Conservation (phyloP, 1,284 basidiomycete species). For the Ustilago hordei region DNA sequence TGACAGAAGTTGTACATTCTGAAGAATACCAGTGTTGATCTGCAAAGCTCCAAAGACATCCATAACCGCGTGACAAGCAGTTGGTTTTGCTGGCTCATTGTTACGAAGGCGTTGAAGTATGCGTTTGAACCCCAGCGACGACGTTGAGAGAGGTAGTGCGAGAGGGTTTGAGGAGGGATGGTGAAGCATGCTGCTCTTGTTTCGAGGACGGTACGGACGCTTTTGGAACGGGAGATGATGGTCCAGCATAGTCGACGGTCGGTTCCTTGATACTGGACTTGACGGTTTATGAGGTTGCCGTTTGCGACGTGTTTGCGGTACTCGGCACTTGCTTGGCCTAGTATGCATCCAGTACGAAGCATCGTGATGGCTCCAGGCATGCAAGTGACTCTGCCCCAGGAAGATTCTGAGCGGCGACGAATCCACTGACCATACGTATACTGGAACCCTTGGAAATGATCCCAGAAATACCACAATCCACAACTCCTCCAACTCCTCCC, state of each 20-base stretch:
- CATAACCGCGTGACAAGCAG: conserved; percentile 26
- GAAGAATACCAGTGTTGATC: conserved; percentile 35
- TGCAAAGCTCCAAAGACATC: conserved; percentile 30
- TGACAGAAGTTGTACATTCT: conserved; percentile 36
- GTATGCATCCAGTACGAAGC: conserved; percentile 30
- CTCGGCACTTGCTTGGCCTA: conserved; percentile 30
- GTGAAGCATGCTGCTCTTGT: conserved; percentile 39
- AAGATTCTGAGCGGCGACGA: conserved; percentile 26
- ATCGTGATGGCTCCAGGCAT: conserved; percentile 40
- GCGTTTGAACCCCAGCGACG: conserved; percentile 41
- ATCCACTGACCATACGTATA: conserved; percentile 45
- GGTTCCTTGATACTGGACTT: conserved; percentile 39
- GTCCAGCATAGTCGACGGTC: conserved; percentile 38
- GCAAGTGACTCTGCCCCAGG: conserved; percentile 37
- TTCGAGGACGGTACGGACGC: conserved; percentile 34
- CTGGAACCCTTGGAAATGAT: conserved; percentile 41
- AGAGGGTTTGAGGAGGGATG: conserved; percentile 33
- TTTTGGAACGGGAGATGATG: conserved; percentile 38
- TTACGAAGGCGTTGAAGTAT: conserved; percentile 39
- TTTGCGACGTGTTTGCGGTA: conserved; percentile 32
- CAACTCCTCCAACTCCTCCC: conserved; percentile 18
- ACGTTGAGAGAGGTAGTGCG: conserved; percentile 41
- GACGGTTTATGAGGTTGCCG: conserved; percentile 30
- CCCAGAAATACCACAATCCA: conserved; percentile 37
- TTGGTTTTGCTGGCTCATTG: conserved; percentile 24